phyloP scores from a whole-genome alignment of 306 rosid genomes.

The Fragaria ananassa region DNA sequence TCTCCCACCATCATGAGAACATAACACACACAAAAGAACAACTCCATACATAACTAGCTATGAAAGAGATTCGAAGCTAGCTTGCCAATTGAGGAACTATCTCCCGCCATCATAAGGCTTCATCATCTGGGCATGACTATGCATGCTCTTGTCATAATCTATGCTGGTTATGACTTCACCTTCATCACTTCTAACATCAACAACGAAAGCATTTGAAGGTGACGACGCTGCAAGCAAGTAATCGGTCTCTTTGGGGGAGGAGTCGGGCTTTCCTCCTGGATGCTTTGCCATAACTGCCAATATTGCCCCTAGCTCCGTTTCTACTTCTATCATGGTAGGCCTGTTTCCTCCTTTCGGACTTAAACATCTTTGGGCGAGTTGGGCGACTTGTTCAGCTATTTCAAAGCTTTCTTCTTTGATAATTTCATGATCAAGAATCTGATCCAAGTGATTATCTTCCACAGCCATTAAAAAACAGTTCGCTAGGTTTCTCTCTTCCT shows the following conservation, averaged over 20 bases:
- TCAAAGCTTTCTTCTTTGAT: neutral
- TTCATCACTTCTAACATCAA: neutral
- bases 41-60: too few species aligned
- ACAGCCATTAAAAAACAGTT: neutral
- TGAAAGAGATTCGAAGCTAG: too few species aligned
- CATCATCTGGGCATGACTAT: neutral
- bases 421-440: neutral
- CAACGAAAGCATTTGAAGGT: neutral
- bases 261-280: neutral
- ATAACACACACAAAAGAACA: too few species aligned
- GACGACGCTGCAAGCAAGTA: neutral
- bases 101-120: neutral
- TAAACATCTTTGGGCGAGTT: neutral
- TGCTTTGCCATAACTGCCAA: neutral
- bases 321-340: neutral
- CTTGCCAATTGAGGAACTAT: neutral
- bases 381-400: neutral
- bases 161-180: neutral
- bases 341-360: slow-evolving; percentile 1
- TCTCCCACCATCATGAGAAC: too few species aligned
- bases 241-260: neutral
- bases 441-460: neutral
- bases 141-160: neutral
- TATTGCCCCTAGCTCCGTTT: slow-evolving; percentile 7
- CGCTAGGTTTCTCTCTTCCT: neutral